Conservation (phyloP, 1,139 yeast species). For the Debaryomycetaceae sp. region DNA sequence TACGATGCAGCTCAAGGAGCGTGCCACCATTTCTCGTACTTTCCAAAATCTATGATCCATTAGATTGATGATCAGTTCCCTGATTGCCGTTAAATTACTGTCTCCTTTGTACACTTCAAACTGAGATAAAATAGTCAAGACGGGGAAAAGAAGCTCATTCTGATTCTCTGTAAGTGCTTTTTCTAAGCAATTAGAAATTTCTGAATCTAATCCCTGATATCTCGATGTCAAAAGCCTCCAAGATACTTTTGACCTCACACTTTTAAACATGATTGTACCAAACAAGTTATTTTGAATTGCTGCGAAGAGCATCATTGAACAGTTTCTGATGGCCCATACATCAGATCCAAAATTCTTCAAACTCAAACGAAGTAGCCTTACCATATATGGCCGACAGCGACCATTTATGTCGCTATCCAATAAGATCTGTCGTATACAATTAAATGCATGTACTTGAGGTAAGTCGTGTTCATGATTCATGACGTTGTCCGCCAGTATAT, state of each 20-base stretch:
- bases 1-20: slow-evolving; percentile 54
- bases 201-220: slow-evolving; percentile 49
- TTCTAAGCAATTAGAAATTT: slow-evolving; percentile 45
- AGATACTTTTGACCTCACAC: slow-evolving; percentile 33
- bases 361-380: slow-evolving; percentile 57
- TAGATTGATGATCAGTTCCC: slow-evolving; percentile 42
- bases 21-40: slow-evolving; percentile 80
- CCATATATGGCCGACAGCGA: slow-evolving; percentile 50
- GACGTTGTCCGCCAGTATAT: slow-evolving; percentile 40
- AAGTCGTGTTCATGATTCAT: slow-evolving; percentile 61
- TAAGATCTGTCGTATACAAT: slow-evolving; percentile 73
- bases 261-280: slow-evolving; percentile 50
- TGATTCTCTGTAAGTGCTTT: slow-evolving; percentile 14
- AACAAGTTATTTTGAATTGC: slow-evolving; percentile 77
- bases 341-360: slow-evolving; percentile 59
- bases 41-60: slow-evolving; percentile 66
- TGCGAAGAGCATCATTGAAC: slow-evolving; percentile 90
- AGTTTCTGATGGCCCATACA: slow-evolving; percentile 85
- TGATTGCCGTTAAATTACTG: slow-evolving; percentile 46
- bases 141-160: slow-evolving; percentile 67
- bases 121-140: slow-evolving; percentile 66
- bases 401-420: slow-evolving; percentile 62
- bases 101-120: slow-evolving; percentile 58
- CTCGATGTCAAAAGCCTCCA: slow-evolving; percentile 68
- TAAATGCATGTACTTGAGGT: slow-evolving; percentile 93